Evolutionary conservation across 2,329 filamentous ascomycete genomes (phyloP).

Genomic region (Anthostomella pinea): DNA sequence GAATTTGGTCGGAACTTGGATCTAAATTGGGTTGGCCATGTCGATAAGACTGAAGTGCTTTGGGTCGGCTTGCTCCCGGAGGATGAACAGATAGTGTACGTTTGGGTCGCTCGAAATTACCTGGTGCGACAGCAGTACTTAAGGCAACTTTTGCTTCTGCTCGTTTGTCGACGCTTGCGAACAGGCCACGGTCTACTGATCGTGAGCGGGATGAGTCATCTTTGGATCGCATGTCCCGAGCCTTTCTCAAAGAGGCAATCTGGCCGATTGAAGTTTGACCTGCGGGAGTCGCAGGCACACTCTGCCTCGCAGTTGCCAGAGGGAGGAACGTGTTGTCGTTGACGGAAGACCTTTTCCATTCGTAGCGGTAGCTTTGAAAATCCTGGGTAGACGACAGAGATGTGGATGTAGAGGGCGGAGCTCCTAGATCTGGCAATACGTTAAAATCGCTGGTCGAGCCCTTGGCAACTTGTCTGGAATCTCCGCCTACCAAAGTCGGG

Average conservation of each 20-base stretch:
- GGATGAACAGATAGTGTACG: conserved; percentile 47
- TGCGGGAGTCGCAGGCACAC: conserved; percentile 37
- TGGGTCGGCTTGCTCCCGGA: conserved; percentile 38
- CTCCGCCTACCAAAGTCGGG: conserved; percentile 38
- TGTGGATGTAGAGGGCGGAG: conserved; percentile 30
- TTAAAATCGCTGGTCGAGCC: conserved; percentile 37
- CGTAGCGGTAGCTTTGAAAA: conserved; percentile 39
- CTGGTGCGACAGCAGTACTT: conserved; percentile 60
- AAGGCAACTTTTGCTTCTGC: conserved; percentile 62
- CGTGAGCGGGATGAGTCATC: conserved; percentile 54
- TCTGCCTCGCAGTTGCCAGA: conserved; percentile 35
- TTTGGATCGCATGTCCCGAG: conserved; percentile 37
- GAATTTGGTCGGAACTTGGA: conserved; percentile 40
- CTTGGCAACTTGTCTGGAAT: conserved; percentile 32
- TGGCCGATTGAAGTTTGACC: conserved; percentile 32
- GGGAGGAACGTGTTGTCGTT: conserved; percentile 45
- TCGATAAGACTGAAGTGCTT: conserved; percentile 40
- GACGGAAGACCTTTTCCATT: conserved; percentile 42
- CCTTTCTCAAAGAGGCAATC: conserved; percentile 44
- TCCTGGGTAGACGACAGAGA: conserved; percentile 28
- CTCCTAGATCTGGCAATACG: conserved; percentile 32
- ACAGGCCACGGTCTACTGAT: conserved; percentile 62
- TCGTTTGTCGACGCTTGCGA: conserved; percentile 61
- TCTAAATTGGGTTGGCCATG: conserved; percentile 44
- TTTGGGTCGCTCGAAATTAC: conserved; percentile 52